These are phyloP conservation scores for Herpetospermum pedunculosum DNA, from an alignment of 306 rosid genomes.

Conservation along the genomic window DNA sequence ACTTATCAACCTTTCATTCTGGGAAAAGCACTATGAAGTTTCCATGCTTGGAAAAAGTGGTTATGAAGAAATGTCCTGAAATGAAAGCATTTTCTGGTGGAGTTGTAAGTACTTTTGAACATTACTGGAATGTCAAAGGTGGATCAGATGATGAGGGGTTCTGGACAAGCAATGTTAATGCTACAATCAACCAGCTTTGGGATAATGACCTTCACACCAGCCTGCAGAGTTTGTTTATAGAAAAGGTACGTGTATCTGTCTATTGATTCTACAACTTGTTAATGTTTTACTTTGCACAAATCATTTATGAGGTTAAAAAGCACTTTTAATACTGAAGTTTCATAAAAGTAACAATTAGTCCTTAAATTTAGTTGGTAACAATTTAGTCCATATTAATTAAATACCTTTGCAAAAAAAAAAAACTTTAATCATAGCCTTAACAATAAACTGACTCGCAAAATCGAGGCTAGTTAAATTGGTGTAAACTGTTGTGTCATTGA, in stretches of 20 bases:
- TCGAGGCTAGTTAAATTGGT: too few relatives aligned
- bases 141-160: not conserved
- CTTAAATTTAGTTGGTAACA: too few relatives aligned
- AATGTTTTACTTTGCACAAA: not conserved
- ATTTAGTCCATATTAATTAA: too few relatives aligned
- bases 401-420: too few relatives aligned
- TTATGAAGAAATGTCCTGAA: not conserved
- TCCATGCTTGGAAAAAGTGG: not conserved
- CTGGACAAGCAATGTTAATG: not conserved
- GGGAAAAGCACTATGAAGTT: not conserved
- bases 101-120: not conserved
- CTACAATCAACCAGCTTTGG: not conserved
- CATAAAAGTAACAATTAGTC: too few relatives aligned
- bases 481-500: too few relatives aligned
- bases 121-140: not conserved
- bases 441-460: too few relatives aligned
- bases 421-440: too few relatives aligned
- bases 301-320: too few relatives aligned
- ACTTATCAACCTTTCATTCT: not conserved
- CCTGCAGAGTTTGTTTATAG: not conserved
- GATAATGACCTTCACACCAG: not conserved
- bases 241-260: not conserved
- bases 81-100: not conserved
- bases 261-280: not conserved
- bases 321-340: too few relatives aligned